Evolutionary conservation across 2,329 filamentous ascomycete species (phyloP), one percentile per base, ranked within the genome.

Genomic region (Knoxdaviesia proteae): DNA sequence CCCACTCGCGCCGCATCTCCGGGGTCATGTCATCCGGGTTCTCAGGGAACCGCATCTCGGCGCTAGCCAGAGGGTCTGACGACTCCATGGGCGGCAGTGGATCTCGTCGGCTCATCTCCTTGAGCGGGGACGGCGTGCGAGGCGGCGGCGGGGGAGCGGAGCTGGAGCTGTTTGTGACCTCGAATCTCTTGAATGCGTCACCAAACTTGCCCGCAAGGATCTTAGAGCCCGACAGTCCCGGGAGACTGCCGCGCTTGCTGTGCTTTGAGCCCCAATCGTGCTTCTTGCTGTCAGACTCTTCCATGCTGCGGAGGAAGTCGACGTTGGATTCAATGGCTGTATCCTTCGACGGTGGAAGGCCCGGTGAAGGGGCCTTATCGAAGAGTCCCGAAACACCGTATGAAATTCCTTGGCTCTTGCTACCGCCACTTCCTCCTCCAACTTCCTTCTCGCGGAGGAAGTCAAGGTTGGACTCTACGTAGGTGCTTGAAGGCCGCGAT

Each of bases 141-240:
- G 50, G 53, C n/a, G 50, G 55, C 10, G 51, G 52, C 7, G 49
- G 48, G 29, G 40, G 54, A 46, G 38, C 48, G 52, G 53, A 34
- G 4, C 34, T 33, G 7, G 41, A 35, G 3, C 41, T 32, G 34
- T 44, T 58, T 46, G 65, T 70, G 30, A 64, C 68, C 57, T 98
- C 90, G 50, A 96, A 96, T 5, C 81, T 73, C 53, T 88, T 84
- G 61, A 96, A 94, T 3, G 88, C 87, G 52, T 94, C 87, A 1
- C 87, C 84, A 56, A 96, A 94, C 50, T 80, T 84, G 30, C 86
- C 83, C 5, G 77, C 79, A n/a, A 94, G 65, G 35, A 93, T 74
- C 58, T 90, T 93, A 31, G 80, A 81, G 36, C 75, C 76, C 6
- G 80, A 75, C 11, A 84, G 60, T 0, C 79, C 76, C 43, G 80